Evolutionary conservation across 441 rosid genomes (phyloP).

Genomic region (Populus hybrid): DNA sequence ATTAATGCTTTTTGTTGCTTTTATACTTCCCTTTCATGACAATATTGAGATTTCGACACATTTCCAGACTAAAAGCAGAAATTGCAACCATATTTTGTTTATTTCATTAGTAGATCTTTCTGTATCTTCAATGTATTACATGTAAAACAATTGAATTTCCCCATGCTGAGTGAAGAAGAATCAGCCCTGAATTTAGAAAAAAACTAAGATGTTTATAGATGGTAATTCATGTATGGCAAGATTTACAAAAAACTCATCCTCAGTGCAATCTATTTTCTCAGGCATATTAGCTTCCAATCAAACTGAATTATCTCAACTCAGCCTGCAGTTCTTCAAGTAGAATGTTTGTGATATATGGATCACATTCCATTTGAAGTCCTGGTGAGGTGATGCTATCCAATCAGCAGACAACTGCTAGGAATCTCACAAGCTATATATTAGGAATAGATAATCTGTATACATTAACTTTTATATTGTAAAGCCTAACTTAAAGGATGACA

Average conservation of each 20-base stretch:
- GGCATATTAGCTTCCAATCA: background rate
- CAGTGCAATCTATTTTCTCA: background rate
- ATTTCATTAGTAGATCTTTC: background rate
- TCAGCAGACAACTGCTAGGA: background rate
- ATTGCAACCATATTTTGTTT: background rate
- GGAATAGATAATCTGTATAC: too few relatives aligned
- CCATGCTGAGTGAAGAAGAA: background rate
- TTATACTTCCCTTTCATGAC: background rate
- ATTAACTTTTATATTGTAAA: too few relatives aligned
- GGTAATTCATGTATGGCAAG: background rate
- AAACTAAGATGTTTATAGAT: too few relatives aligned
- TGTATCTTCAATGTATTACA: background rate
- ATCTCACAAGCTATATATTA: too few relatives aligned
- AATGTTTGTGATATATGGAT: background rate
- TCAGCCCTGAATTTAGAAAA: background rate
- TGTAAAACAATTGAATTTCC: background rate
- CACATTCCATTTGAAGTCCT: background rate
- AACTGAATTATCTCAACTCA: too few relatives aligned
- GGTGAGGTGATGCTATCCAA: background rate
- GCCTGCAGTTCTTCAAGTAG: too few relatives aligned
- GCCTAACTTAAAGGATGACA: too few relatives aligned
- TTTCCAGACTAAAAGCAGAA: background rate
- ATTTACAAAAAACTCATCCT: background rate
- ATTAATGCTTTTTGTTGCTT: background rate
- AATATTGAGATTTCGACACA: background rate